Percentiles rank a stretch among this genome's conserved stretches.
Conservation (phyloP, 176 grass and related monocot genomes). For the Eleusine coracana region DNA sequence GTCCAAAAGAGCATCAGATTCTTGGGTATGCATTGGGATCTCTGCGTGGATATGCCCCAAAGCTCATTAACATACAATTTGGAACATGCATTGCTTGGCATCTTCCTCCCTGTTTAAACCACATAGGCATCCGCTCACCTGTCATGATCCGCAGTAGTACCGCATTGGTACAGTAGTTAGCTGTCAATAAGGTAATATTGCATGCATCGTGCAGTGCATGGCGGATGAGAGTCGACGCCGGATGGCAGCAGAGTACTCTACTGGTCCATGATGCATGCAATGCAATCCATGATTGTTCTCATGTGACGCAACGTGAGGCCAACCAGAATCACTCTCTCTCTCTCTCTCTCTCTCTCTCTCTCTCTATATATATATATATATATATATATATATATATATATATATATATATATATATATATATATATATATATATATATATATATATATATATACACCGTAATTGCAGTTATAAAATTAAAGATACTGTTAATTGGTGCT, state of each 20-base stretch:
- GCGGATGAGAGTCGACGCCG: not conserved
- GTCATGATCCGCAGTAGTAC: not conserved
- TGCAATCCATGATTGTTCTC: slow-evolving; percentile 59
- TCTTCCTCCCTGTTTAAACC: not conserved
- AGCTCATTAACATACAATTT: slow-evolving; percentile 53
- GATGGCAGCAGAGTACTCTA: not conserved
- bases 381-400: too few relatives aligned
- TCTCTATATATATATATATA: too few relatives aligned
- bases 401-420: too few relatives aligned
- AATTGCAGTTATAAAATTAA: slow-evolving; percentile 2
- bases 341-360: not conserved
- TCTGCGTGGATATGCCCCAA: slow-evolving; percentile 34
- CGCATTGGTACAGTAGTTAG: not conserved
- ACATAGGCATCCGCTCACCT: not conserved
- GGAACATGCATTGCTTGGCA: slow-evolving; percentile 42
- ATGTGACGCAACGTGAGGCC: slow-evolving; percentile 71
- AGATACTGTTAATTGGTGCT: slow-evolving; percentile 10
- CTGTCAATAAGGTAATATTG: not conserved
- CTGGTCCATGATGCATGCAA: slow-evolving; percentile 36
- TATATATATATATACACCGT: too few relatives aligned
- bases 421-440: too few relatives aligned
- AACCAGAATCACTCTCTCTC: slow-evolving; percentile 24
- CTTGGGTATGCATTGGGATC: slow-evolving; percentile 41
- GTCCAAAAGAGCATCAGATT: slow-evolving; percentile 51
- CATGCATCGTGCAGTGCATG: slow-evolving; percentile 15